These are phyloP conservation scores for Gynostemma pentaphyllum DNA, from an alignment of 306 rosid species.

Conservation along the genomic window DNA sequence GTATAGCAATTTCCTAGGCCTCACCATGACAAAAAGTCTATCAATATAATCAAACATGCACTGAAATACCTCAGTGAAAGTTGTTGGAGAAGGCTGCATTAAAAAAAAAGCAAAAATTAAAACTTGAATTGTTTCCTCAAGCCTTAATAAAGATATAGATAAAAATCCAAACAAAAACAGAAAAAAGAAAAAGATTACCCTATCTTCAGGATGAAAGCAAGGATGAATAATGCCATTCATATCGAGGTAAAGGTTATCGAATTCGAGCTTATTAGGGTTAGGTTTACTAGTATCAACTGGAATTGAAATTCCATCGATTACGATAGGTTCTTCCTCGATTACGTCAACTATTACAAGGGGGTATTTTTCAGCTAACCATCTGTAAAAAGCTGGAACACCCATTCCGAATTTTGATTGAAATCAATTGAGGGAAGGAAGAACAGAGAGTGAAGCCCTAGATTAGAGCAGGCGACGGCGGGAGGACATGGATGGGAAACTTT, in stretches of 20 bases:
- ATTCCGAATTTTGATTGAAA: too few species aligned
- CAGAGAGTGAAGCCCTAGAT: too few species aligned
- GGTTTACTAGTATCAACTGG: conserved; percentile 80
- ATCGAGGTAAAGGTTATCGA: conserved; percentile 87
- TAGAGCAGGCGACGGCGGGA: too few species aligned
- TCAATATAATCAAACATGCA: conserved; percentile 96
- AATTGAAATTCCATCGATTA: conserved; percentile 55
- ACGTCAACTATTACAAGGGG: conserved; percentile 72
- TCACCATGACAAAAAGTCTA: conserved; percentile 78
- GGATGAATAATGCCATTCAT: conserved; percentile 98
- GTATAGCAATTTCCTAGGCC: conserved; percentile 83
- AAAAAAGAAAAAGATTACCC: conserved; percentile 55
- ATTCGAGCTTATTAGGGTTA: conserved; percentile 78
- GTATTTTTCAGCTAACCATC: conserved; percentile 96
- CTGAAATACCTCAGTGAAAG: conserved; percentile 76
- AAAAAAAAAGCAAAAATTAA: too few species aligned
- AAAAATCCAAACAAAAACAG: background rate
- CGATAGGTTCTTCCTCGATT: conserved; percentile 82
- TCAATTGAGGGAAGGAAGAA: too few species aligned
- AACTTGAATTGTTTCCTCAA: too few species aligned
- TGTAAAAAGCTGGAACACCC: conserved; percentile 97
- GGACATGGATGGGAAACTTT: too few species aligned
- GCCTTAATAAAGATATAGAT: too few species aligned
- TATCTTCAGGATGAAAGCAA: conserved; percentile 95
- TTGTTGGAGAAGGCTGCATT: conserved; percentile 90